Percentiles rank a stretch among this genome's conserved stretches.
Conservation (phyloP, 805 yeast genomes). For the Metschnikowia kunwiensis region DNA sequence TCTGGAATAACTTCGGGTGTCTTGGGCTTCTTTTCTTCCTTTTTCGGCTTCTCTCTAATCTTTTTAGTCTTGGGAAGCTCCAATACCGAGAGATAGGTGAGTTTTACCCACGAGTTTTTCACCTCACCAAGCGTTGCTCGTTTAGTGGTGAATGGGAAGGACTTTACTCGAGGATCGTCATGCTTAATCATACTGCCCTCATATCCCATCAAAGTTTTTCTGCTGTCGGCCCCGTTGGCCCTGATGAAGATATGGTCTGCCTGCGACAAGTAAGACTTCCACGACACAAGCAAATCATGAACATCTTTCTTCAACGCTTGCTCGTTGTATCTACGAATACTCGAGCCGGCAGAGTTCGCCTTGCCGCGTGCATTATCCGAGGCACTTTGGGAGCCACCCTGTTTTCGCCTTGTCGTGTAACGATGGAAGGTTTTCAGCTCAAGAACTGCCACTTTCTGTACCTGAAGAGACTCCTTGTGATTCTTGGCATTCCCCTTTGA, state of each 20-base stretch:
- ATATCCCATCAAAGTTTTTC: slow-evolving; percentile 63
- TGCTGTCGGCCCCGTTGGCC: slow-evolving; percentile 72
- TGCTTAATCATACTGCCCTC: slow-evolving; percentile 51
- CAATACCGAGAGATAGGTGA: slow-evolving; percentile 55
- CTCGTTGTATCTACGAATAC: slow-evolving; percentile 85
- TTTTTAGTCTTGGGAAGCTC: slow-evolving; percentile 48
- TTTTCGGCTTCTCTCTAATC: slow-evolving; percentile 13
- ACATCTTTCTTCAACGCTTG: slow-evolving; percentile 77
- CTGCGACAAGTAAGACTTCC: slow-evolving; percentile 58
- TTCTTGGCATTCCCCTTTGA: slow-evolving; percentile 55
- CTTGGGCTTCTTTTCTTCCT: slow-evolving; percentile 14
- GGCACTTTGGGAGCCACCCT: slow-evolving; percentile 95
- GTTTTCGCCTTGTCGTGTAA: slow-evolving; percentile 93
- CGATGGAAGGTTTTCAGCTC: slow-evolving; percentile 87
- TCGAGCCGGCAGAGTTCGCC: slow-evolving; percentile 94
- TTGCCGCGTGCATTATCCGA: slow-evolving; percentile 90
- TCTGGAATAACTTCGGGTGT: slow-evolving; percentile 12
- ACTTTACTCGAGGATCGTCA: slow-evolving; percentile 60
- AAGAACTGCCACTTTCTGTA: slow-evolving; percentile 62
- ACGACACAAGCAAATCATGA: slow-evolving; percentile 57
- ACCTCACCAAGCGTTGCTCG: slow-evolving; percentile 82
- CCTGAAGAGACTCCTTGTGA: slow-evolving; percentile 46
- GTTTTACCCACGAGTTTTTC: slow-evolving; percentile 77
- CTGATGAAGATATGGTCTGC: slow-evolving; percentile 75
- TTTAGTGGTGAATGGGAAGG: slow-evolving; percentile 85